Conservation (phyloP, 345 rosid species). For the Aegle marmelos region DNA sequence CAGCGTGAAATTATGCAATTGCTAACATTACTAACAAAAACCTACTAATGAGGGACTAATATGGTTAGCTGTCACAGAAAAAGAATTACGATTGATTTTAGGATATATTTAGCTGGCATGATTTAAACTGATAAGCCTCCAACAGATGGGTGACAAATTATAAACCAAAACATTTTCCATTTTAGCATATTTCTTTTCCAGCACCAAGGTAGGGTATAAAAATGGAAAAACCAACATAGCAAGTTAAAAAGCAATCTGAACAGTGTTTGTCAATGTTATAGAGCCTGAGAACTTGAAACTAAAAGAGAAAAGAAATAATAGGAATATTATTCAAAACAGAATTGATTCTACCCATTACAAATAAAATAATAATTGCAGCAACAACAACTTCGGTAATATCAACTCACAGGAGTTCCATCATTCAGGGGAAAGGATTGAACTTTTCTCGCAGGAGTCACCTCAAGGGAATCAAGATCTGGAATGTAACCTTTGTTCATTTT, state of each 20-base stretch:
- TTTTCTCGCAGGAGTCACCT: slow-evolving; percentile 70
- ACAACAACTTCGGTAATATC: slow-evolving; percentile 13
- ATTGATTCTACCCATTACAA: background rate
- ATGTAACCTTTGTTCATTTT: slow-evolving; percentile 84
- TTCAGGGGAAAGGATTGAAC: slow-evolving; percentile 54
- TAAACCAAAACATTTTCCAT: background rate
- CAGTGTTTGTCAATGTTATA: background rate
- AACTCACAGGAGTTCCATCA: slow-evolving; percentile 59
- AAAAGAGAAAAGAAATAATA: background rate
- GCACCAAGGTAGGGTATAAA: background rate
- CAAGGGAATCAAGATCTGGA: slow-evolving; percentile 79
- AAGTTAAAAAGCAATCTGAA: background rate
- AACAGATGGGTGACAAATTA: background rate
- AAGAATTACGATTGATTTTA: background rate
- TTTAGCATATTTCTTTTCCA: background rate
- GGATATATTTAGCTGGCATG: background rate
- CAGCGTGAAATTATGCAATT: background rate
- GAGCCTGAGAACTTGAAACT: background rate
- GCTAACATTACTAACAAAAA: background rate
- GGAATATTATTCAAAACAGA: background rate
- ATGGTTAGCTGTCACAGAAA: background rate
- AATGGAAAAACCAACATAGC: background rate
- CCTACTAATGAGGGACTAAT: background rate
- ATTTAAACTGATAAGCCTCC: background rate
- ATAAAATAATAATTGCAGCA: background rate